Conservation (phyloP, 2,329 filamentous ascomycete species). For the Arthrobotrys sinensis region DNA sequence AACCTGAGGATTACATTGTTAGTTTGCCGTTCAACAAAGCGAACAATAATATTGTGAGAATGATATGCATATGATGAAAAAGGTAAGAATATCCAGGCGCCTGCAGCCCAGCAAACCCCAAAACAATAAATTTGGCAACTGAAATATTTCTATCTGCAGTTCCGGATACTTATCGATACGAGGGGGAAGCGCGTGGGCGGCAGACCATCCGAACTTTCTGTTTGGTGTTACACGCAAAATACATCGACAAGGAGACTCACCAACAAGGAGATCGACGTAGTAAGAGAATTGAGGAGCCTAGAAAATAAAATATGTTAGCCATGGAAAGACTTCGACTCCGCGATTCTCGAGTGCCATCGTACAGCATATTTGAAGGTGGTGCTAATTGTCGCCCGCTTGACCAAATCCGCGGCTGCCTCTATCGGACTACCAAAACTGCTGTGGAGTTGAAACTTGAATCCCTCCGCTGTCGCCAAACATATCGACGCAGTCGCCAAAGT, state of each 20-base stretch:
- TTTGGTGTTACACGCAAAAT: slow-evolving; percentile 48
- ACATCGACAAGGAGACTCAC: slow-evolving; percentile 29
- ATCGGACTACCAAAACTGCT: slow-evolving; percentile 29
- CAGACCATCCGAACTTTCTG: slow-evolving; percentile 11
- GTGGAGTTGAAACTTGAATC: slow-evolving; percentile 54
- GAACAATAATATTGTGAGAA: not conserved
- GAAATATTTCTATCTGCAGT: not conserved
- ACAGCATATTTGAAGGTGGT: slow-evolving; percentile 59
- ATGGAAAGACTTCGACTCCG: not conserved
- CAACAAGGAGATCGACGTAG: slow-evolving; percentile 58
- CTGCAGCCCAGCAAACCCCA: not conserved
- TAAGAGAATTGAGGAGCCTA: slow-evolving; percentile 60
- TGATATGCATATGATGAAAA: too few relatives aligned
- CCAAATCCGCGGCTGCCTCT: slow-evolving; percentile 23
- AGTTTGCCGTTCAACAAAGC: not conserved
- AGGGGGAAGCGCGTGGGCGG: not conserved
- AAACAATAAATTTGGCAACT: not conserved
- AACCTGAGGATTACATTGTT: slow-evolving; percentile 35
- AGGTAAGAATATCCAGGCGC: not conserved
- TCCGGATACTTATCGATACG: slow-evolving; percentile 29
- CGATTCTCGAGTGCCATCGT: slow-evolving; percentile 13
- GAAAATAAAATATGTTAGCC: slow-evolving; percentile 18
- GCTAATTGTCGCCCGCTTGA: slow-evolving; percentile 53
- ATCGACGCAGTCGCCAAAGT: slow-evolving; percentile 46
- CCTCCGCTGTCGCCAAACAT: slow-evolving; percentile 56